phyloP scores from a whole-genome alignment of 176 grass and related monocot genomes.

The Carex littledalei region DNA sequence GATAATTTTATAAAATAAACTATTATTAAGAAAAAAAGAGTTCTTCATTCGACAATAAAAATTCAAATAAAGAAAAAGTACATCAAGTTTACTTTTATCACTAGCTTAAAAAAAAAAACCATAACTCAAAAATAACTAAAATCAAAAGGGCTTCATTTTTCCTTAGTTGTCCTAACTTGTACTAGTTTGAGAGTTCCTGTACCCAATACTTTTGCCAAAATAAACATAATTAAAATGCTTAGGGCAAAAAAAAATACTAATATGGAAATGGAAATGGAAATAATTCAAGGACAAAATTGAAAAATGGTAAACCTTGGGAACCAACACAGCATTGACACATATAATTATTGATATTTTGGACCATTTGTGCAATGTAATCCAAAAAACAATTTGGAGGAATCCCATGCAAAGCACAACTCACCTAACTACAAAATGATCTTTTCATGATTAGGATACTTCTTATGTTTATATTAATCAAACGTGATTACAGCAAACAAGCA shows the following conservation, averaged over 20 bases:
- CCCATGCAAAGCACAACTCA: slow-evolving; percentile 11
- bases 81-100: not conserved
- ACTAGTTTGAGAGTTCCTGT: not conserved
- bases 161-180: not conserved
- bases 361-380: not conserved
- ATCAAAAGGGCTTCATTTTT: not conserved
- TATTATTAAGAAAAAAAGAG: not conserved
- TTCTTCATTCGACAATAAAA: not conserved
- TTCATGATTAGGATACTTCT: slow-evolving; percentile 14
- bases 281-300: not conserved
- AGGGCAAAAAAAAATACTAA: not conserved
- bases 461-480: slow-evolving; percentile 17
- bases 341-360: not conserved
- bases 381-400: slow-evolving; percentile 25
- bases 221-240: not conserved
- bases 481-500: slow-evolving; percentile 21
- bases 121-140: too few species aligned
- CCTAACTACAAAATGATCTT: slow-evolving; percentile 22
- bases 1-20: not conserved
- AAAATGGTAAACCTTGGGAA: not conserved
- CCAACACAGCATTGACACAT: not conserved
- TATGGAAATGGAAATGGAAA: not conserved
- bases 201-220: not conserved
- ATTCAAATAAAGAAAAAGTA: not conserved
- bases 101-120: not conserved